Evolutionary conservation across 129 eudicot species (phyloP).

Genomic region (Lactuca saligna): DNA sequence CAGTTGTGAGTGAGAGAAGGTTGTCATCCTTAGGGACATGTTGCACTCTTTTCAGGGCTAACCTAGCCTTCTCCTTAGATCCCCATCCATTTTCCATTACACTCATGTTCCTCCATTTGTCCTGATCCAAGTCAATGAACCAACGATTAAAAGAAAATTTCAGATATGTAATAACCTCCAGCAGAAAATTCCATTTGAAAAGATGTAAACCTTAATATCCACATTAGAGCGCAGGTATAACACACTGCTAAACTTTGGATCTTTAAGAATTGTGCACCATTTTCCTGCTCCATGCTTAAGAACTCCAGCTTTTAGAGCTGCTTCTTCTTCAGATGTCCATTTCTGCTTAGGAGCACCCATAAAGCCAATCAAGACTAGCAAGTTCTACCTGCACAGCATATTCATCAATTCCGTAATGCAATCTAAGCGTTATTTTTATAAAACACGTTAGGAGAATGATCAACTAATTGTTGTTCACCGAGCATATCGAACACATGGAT

Average conservation of each 20-base stretch:
- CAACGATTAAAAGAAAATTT: neutral
- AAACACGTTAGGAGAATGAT: too few species aligned
- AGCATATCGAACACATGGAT: too few species aligned
- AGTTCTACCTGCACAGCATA: conserved; percentile 25
- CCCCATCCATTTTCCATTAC: conserved; percentile 98
- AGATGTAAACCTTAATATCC: conserved; percentile 73
- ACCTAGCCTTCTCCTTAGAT: conserved; percentile 81
- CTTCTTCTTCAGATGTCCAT: conserved; percentile 98
- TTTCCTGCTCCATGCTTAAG: conserved; percentile 95
- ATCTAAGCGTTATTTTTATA: too few species aligned
- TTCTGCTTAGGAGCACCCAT: conserved; percentile 99
- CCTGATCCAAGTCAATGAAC: conserved; percentile 42
- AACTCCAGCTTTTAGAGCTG: conserved; percentile 96
- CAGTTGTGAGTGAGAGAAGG: conserved; percentile 37
- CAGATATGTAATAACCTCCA: conserved; percentile 5
- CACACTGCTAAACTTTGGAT: conserved; percentile 83
- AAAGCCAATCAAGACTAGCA: conserved; percentile 6
- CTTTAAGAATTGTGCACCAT: conserved; percentile 98
- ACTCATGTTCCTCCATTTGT: conserved; percentile 99
- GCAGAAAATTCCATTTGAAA: neutral
- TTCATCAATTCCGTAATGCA: neutral
- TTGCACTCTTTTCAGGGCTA: conserved; percentile 70
- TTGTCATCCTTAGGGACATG: conserved; percentile 60
- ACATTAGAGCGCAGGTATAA: conserved; percentile 86
- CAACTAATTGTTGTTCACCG: too few species aligned